Conservation (phyloP, 2,329 filamentous ascomycete species). For the Cordyceps cicadae region DNA sequence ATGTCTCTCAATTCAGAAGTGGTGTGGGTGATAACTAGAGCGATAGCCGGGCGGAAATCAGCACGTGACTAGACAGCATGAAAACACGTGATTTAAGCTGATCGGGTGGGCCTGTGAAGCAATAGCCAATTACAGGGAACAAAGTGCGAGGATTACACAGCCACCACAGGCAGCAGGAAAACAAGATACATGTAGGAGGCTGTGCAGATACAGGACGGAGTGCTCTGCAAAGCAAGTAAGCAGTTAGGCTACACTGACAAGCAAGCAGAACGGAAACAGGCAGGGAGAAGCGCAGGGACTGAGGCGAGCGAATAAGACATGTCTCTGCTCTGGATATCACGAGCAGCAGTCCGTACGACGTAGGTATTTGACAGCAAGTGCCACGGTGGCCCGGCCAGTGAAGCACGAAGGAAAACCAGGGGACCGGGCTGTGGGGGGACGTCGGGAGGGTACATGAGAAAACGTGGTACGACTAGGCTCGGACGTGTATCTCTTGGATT, state of each 20-base stretch:
- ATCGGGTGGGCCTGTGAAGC: background rate
- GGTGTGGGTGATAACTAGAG: background rate
- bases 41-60: background rate
- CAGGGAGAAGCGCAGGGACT: background rate
- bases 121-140: background rate
- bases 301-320: background rate
- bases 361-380: background rate
- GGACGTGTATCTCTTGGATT: background rate
- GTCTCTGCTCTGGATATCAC: background rate
- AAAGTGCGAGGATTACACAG: background rate
- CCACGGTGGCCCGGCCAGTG: background rate
- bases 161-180: background rate
- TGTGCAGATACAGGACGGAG: background rate
- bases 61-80: constrained; percentile 1
- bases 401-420: background rate
- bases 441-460: background rate
- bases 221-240: background rate
- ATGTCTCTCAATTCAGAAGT: background rate
- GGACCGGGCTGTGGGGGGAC: background rate
- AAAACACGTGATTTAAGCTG: background rate
- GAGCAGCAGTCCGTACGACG: background rate
- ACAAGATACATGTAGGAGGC: background rate
- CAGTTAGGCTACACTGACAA: background rate
- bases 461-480: too few relatives aligned
- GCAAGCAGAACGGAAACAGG: background rate